These are phyloP conservation scores for Hygrophila difformis DNA, from an alignment of 257 asterid genomes.

Conservation along the genomic window DNA sequence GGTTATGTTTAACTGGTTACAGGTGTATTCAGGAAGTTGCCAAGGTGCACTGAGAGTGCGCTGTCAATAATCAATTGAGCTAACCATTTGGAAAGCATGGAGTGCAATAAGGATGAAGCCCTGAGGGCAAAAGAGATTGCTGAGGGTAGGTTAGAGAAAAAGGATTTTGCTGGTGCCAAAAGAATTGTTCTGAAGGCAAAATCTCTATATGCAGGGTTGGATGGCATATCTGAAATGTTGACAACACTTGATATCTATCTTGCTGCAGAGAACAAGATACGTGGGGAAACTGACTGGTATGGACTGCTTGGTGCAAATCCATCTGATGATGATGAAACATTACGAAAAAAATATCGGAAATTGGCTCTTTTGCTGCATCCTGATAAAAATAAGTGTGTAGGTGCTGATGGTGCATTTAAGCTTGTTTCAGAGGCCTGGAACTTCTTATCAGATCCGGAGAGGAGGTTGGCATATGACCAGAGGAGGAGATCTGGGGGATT, in stretches of 20 bases:
- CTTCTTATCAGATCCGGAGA: constrained; percentile 53
- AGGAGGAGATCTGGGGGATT: constrained; percentile 38
- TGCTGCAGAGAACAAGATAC: constrained; percentile 54
- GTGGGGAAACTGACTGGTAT: constrained; percentile 69
- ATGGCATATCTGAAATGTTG: constrained; percentile 50
- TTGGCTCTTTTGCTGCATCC: constrained; percentile 77
- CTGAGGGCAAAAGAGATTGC: constrained; percentile 55
- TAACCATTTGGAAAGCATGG: constrained; percentile 36
- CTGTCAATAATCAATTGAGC: constrained; percentile 10
- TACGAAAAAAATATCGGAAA: constrained; percentile 56
- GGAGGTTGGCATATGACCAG: constrained; percentile 54
- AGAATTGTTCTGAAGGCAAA: constrained; percentile 63
- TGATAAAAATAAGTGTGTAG: constrained; percentile 57
- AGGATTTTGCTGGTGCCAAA: constrained; percentile 53
- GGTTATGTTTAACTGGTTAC: constrained; percentile 11
- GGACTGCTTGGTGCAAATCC: constrained; percentile 59
- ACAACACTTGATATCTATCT: constrained; percentile 49
- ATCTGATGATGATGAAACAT: constrained; percentile 50
- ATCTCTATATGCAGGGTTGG: constrained; percentile 46
- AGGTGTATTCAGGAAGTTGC: constrained; percentile 10
- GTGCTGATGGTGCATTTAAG: constrained; percentile 72
- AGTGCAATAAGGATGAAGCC: constrained; percentile 78
- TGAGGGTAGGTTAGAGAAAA: constrained; percentile 42
- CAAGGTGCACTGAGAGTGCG: constrained; percentile 17
- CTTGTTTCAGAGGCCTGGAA: constrained; percentile 68